Base-by-base conservation (phyloP, 2,329 filamentous ascomycete species). In the Neonectria faginata region DNA sequence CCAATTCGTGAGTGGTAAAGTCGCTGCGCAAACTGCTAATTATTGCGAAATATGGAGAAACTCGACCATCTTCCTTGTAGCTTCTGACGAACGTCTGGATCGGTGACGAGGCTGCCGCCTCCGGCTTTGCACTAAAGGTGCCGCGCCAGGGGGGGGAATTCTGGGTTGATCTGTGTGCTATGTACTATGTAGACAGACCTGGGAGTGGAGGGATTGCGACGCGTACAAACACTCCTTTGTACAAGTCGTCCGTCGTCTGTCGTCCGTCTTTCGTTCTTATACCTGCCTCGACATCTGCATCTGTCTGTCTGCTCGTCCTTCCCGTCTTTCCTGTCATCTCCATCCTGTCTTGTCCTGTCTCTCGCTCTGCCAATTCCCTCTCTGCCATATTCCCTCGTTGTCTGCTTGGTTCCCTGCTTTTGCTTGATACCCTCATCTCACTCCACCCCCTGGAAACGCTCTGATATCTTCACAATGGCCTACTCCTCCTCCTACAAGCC, bases 401-500 rank as follows among this genome's bases (percentile, higher is more conserved):
- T 8, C 36, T n/a, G 10, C 20, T 16, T 44, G 12, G n/a, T 18
- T 36, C n/a, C 11, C 5, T 36, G 20, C n/a, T 33, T 16, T n/a
- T 25, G 25, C 42, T 27, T 39, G 54, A 51, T 51, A 51, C 48
- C 48, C 48, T 42, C 47, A 3, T 51, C 36, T 16, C 27, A 12
- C 18, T 33, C 27, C 41, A 33, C 42, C 10, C 31, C 11, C 5
- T 33, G 8, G n/a, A 31, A 18, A 33, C 52, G 42, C 51, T 11
- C 25, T 47, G 42, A 55, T 57, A 58, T 18, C 51, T 10, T 57
- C 65, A 64, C 50, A 56, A 77, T 77, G 75, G 67, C 74, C 45
- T 73, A 73, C 65, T 76, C 76, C 8, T 65, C 74, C 29, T 70
- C 71, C 16, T 78, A 72, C 67, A 75, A 64, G 51, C 67, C 72